Evolutionary conservation across 2,329 filamentous ascomycete genomes (phyloP), one percentile per base, ranked within the genome.

Genomic region (Cladosporium cucumerinum): DNA sequence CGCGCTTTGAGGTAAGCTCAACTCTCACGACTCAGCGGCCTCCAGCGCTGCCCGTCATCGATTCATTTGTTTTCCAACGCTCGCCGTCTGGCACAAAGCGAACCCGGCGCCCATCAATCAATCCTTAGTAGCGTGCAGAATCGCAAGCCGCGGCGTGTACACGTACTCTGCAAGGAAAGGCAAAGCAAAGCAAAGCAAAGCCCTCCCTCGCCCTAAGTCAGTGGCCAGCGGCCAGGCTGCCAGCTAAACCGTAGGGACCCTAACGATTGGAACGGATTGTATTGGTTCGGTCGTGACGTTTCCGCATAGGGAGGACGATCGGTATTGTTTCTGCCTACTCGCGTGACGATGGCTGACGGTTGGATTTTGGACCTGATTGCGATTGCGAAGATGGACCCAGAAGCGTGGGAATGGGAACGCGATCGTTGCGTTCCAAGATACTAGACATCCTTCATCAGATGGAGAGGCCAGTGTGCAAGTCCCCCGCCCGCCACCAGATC

Each of bases 371-470:
- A 25, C 48, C 18, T 43, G 36, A 43, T 43, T 43, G 46, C 21
- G 48, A 25, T 18, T 51, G 16, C 49, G 49, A 52, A 30, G 51
- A 54, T 32, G 51, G 51, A 28, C 30, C 54, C 54, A 57, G 54
- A 57, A 11, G 54, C 54, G 32, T 32, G 54, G 48, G 54, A 57
- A 46, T 16, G 25, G 55, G 23, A 25, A 25, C 25, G 36, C 16
- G 55, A 58, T 58, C 55, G 32, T 58, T 58, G 55, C 34, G 34
- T 28, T 43, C 55, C 55, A 58, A 58, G 55, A 58, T 58, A 58
- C 55, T 26, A 14, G 23, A 36, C 55, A 58, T 39, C 34, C 55
- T 43, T 30, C 30, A 26, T 46, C 30, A 14, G 32, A 34, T 14
- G 3, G 25, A 34, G 26, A 54, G 26, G 26, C 51, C 30, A 32